phyloP scores from a whole-genome alignment of 2,329 filamentous ascomycete genomes.

The Talaromyces islandicus region DNA sequence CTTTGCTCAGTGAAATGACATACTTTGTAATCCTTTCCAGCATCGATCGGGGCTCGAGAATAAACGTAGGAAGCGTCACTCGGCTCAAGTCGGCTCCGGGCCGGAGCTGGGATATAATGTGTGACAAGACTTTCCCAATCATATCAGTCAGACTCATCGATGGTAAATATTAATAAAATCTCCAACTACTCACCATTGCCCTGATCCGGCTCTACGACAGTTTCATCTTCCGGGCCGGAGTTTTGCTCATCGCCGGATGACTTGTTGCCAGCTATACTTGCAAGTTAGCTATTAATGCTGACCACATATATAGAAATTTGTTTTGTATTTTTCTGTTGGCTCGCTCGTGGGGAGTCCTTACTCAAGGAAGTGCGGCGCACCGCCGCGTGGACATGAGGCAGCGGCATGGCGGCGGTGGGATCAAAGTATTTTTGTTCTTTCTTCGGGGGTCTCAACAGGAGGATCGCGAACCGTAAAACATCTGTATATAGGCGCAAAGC shows the following conservation, averaged over 20 bases:
- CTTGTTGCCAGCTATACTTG: conserved; percentile 34
- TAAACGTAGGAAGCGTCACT: conserved; percentile 93
- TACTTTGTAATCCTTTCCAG: conserved; percentile 98
- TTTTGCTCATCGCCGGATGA: conserved; percentile 54
- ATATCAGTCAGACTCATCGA: background rate
- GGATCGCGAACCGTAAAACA: background rate
- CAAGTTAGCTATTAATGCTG: background rate
- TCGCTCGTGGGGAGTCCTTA: conserved; percentile 19
- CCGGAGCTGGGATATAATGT: conserved; percentile 95
- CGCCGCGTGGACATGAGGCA: conserved; percentile 25
- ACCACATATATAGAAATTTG: background rate
- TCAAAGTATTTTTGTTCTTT: background rate
- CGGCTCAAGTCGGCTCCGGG: conserved; percentile 92
- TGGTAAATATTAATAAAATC: background rate
- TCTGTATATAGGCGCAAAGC: background rate
- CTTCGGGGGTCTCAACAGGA: background rate
- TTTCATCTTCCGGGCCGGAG: conserved; percentile 62
- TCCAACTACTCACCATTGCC: conserved; percentile 68
- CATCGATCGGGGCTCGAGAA: conserved; percentile 96
- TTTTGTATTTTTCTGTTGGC: background rate
- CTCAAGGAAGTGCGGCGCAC: conserved; percentile 31
- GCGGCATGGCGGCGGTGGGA: conserved; percentile 21
- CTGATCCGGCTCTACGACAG: conserved; percentile 82
- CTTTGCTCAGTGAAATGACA: conserved; percentile 23
- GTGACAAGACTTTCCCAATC: conserved; percentile 67